Evolutionary conservation across 352 stramenopile genomes (phyloP), one percentile per base, ranked within the genome.

Genomic region (Globisporangium alternatum): DNA sequence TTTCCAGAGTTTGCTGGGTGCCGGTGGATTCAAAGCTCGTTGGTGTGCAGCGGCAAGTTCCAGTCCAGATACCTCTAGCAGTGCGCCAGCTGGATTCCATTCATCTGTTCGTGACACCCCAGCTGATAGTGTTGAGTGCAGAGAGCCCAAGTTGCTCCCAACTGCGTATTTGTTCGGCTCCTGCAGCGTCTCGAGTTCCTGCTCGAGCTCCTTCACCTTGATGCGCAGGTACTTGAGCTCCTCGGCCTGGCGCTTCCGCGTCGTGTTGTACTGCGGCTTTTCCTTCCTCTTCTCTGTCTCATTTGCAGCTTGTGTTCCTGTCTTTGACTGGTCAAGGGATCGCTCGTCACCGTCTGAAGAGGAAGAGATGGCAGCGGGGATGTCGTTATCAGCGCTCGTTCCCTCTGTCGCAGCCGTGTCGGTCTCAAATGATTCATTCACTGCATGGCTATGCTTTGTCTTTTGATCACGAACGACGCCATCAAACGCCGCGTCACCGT

Each of bases 181-280:
- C 30, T 55, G 48, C 9, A 55, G 48, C 13, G 28, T 19, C 9
- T 9, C 30, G 48, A 60, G 37, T 4, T 60, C 28, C 7, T 45
- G 8, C 47, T 82, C 72, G 56, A 82, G 71, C 52, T 80, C 75
- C 57, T 78, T 54, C 33, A 80, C 75, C 60, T 82, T 82, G 25
- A 71, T 60, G 7, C 72, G 75, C 13, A 82, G 65, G 44, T 80
- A 82, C 58, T 78, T 48, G 47, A 82, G 47, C 47, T 82, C 75
- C 39, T 82, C 72, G 60, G 65, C 65, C 60, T 81, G 74, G 54
- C 74, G 62, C n/a, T 60, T 60, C 31, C 53, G 31, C 5, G 53
- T 31, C 12, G 48, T 55, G 48, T 55, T 55, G 48, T 30, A 30
- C 17, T 30, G 28, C 21, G 48, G 30, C 25, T 55, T 55, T 22